Conservation (phyloP, 768 basidiomycete genomes). For the Lentinula lateritia region DNA sequence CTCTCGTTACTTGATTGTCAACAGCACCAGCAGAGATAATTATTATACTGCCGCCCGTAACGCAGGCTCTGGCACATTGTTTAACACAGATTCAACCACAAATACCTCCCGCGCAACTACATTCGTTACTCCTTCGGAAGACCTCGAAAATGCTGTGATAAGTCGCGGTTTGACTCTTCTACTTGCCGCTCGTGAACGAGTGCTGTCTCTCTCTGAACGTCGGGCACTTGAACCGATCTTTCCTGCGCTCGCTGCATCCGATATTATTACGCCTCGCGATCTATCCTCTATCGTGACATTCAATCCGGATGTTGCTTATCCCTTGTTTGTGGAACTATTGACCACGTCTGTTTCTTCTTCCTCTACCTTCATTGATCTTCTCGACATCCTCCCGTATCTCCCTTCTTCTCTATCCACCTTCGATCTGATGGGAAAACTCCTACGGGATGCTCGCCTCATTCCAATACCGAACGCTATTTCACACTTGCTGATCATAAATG, state of each 20-base stretch:
- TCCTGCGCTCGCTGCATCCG: constrained; percentile 36
- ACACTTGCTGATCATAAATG: constrained; percentile 25
- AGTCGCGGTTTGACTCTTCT: constrained; percentile 65
- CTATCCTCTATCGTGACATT: constrained; percentile 57
- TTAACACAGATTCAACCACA: background rate
- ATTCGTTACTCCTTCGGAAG: constrained; percentile 36
- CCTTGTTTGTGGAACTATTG: constrained; percentile 57
- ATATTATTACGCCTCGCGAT: constrained; percentile 63
- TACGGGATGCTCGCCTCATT: constrained; percentile 55
- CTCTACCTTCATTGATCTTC: constrained; percentile 54
- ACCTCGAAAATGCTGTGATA: constrained; percentile 51
- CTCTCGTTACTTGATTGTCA: background rate
- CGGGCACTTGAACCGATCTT: constrained; percentile 54
- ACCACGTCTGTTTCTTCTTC: constrained; percentile 31
- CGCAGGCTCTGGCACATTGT: constrained; percentile 9
- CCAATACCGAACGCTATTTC: constrained; percentile 16
- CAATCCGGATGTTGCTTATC: constrained; percentile 68
- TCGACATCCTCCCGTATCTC: constrained; percentile 59
- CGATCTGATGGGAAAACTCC: constrained; percentile 63
- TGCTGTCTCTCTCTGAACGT: constrained; percentile 71
- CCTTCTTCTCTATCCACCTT: constrained; percentile 72
- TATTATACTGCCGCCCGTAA: background rate
- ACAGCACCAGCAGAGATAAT: background rate
- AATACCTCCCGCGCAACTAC: constrained; percentile 1
- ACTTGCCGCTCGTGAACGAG: constrained; percentile 63